Base-by-base conservation (phyloP, 768 basidiomycete genomes). In the Boletus edulis region DNA sequence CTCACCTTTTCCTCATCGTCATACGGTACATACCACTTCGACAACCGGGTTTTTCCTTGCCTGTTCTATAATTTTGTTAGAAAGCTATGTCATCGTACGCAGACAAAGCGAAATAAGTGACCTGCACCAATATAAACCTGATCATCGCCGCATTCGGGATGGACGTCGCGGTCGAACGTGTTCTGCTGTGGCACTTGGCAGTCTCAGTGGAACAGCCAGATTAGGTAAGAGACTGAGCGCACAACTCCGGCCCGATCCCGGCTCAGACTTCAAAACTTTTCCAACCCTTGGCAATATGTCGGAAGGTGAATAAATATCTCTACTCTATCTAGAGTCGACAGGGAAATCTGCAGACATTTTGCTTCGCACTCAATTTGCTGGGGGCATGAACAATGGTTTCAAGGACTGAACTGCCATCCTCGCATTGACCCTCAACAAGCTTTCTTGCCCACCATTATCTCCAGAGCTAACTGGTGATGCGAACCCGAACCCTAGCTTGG, bases 11-110 rank as follows among this genome's bases (percentile, higher is more conserved):
- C 97, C 63, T 99, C 97, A 67, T 99, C 97, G 63, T 98, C 95
- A 62, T 94, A 98, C 1, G 97, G 97, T 27, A 92, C 92, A 76
- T 98, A 98, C 96, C 96, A 99, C 73, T 98, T 98, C 11, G 93
- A 94, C 47, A 98, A 72, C 52, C 97, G 81, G 4, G 96, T 98
- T 77, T 99, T 99, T 17, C 97, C 97, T 76, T 99, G 97, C 39
- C 96, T 86, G 70, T 98, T 98, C 94, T 98, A 42, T 32, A 20
- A 12, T 46, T 9, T 34, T 20, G 38, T 51, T 24, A 50, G 45
- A 59, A 59, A 45, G 7, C 46, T 22, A 17, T 40, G 62, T 5
- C 41, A 11, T 20, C 17, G n/a, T n/a, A 56, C 42, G 8, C 2
- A 9, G 32, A 54, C 14, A n/a, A 41, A 29, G 5, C 18, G 43